Evolutionary conservation across 139 green algal genomes (phyloP).

Genomic region (Nannochloris sp.): DNA sequence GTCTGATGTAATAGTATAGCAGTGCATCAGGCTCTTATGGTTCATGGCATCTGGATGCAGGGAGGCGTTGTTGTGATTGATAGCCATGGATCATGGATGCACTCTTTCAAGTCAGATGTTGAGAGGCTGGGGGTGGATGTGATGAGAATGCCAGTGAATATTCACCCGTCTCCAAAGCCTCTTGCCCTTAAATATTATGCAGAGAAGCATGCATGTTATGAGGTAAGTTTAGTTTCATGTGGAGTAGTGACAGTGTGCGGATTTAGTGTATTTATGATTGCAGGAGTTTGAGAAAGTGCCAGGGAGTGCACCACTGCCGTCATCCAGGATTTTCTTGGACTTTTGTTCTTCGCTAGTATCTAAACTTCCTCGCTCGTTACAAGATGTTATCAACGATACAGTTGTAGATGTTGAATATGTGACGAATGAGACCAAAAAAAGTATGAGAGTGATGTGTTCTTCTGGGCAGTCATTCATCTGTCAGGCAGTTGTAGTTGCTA

Average conservation of each 20-base stretch:
- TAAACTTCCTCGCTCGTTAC: too few relatives aligned
- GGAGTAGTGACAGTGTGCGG: not conserved
- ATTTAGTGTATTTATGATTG: not conserved
- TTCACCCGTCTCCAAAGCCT: conserved; percentile 16
- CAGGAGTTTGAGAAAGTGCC: too few relatives aligned
- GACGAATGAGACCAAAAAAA: too few relatives aligned
- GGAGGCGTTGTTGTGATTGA: not conserved
- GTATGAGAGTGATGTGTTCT: too few relatives aligned
- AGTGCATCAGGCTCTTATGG: too few relatives aligned
- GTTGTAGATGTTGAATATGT: not conserved
- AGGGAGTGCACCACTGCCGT: too few relatives aligned
- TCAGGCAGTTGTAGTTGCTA: not conserved
- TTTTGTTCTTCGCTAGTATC: too few relatives aligned
- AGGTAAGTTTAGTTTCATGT: not conserved
- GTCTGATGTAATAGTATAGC: too few relatives aligned
- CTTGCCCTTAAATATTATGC: conserved; percentile 15
- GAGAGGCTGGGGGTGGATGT: not conserved
- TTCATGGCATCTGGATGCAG: too few relatives aligned
- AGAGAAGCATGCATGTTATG: not conserved
- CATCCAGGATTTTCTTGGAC: too few relatives aligned
- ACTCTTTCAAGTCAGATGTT: not conserved
- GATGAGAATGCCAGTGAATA: conserved; percentile 11
- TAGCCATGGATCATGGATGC: not conserved
- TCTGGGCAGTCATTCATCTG: not conserved
- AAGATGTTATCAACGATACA: too few relatives aligned